Base-by-base conservation (phyloP, 1,284 basidiomycete species). In the Tetrapyrgos nigripes region DNA sequence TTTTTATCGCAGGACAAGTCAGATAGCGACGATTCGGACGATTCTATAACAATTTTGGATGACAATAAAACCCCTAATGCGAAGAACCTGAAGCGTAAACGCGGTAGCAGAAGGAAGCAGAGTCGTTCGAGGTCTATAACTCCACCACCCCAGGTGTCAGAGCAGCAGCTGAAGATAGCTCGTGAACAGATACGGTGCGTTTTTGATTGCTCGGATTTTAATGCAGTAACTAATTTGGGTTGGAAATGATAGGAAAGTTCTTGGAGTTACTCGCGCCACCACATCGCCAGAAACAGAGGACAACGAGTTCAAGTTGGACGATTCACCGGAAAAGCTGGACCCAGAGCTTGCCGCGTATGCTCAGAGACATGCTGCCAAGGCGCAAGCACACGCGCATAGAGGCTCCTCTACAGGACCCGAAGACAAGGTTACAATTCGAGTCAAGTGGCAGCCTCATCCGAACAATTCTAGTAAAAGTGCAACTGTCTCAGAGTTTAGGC, bases 101-200 rank as follows among this genome's bases (percentile, higher is more conserved):
- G 76, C 59, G 59, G 66, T 35, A 64, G 67, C 52, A 24, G 37
- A 19, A 23, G 59, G 29, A 75, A 62, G 19, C 79, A 84, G 31
- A 87, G 83, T 68, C 85, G 85, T 33, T 91, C 89, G 19, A 73
- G 76, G 29, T 91, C 90, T 2, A 80, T 92, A 37, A 92, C 90
- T 2, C 90, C 90, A 9, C 90, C 91, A 3, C 90, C 90, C 1
- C 76, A 76, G 23, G 68, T 92, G 14, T 73, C 85, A 1, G 66
- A 73, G 11, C 73, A 83, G 29, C 80, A 83, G 50, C 73, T 86
- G 1, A 77, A 82, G 64, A 77, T 78, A 55, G 84, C 87, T 9
- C 81, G 79, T 35, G 76, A 81, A 27, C 70, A 88, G 19, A 81
- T 91, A 45, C 79, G 84, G 89, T 89, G 64, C 44, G 81, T 62